Evolutionary conservation across 208 protist species (phyloP).

Genomic region (Wallacemonas rigidus): DNA sequence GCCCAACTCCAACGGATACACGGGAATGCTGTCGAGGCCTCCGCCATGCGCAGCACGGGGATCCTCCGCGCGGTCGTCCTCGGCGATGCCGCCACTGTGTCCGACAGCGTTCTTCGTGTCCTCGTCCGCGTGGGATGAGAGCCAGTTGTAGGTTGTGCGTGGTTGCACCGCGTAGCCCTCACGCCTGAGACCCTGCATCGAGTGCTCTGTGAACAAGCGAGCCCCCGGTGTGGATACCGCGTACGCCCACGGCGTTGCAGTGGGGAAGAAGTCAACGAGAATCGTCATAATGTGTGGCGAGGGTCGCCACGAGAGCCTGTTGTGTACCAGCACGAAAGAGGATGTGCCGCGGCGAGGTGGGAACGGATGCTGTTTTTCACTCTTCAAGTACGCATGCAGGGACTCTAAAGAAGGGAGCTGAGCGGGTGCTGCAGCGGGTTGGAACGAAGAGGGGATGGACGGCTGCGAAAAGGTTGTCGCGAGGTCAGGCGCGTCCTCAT

Average conservation of each 20-base stretch:
- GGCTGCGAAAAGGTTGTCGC: not conserved
- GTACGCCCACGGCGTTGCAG: slow-evolving; percentile 33
- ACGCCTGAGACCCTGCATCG: slow-evolving; percentile 18
- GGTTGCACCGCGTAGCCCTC: slow-evolving; percentile 35
- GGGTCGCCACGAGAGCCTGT: slow-evolving; percentile 48
- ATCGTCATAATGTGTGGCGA: slow-evolving; percentile 31
- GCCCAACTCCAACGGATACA: slow-evolving; percentile 6
- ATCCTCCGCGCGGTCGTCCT: slow-evolving; percentile 25
- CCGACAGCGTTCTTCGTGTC: slow-evolving; percentile 12
- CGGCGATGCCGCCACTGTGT: slow-evolving; percentile 30
- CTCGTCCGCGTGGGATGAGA: not conserved
- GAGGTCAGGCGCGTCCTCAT: slow-evolving; percentile 19
- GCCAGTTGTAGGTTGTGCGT: slow-evolving; percentile 12
- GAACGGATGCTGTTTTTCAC: not conserved
- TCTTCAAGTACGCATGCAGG: slow-evolving; percentile 23
- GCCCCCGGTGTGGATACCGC: slow-evolving; percentile 41
- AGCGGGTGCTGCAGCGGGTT: not conserved
- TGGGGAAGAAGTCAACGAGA: slow-evolving; percentile 44
- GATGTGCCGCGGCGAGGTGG: slow-evolving; percentile 14
- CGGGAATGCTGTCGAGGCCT: slow-evolving; percentile 11
- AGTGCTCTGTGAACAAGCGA: slow-evolving; percentile 50
- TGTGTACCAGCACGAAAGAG: slow-evolving; percentile 48
- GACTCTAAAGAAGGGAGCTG: not conserved
- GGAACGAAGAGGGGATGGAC: not conserved
- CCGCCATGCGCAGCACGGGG: not conserved